Conservation (phyloP, 495 filamentous ascomycete species). For the Xylaria palmicola region DNA sequence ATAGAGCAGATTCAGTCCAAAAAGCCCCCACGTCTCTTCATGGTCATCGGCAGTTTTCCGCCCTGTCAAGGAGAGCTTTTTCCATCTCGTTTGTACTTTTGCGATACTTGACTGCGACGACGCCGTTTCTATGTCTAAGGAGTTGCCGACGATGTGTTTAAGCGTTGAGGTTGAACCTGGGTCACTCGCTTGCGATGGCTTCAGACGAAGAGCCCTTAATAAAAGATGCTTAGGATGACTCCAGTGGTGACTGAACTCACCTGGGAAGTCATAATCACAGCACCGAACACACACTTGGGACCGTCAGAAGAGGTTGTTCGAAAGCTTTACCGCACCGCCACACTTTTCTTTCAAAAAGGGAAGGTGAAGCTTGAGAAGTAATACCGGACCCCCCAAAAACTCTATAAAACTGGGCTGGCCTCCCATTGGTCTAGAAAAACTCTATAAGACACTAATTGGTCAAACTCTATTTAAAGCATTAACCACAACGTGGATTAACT, state of each 20-base stretch:
- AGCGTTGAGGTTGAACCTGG: background rate
- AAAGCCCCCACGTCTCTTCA: background rate
- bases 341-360: background rate
- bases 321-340: too few species aligned
- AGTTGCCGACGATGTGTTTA: background rate
- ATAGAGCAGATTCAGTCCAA: background rate
- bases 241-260: background rate
- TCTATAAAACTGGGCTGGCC: too few species aligned
- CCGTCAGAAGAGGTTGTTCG: background rate
- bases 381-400: too few species aligned
- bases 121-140: background rate
- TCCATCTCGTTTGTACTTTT: background rate
- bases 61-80: background rate
- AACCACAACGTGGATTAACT: too few species aligned
- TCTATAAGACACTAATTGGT: too few species aligned
- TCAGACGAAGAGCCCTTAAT: background rate
- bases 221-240: background rate
- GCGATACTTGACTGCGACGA: background rate
- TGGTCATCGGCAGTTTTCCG: background rate
- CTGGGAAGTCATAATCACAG: background rate
- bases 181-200: background rate
- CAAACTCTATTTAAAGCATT: too few species aligned
- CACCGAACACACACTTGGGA: background rate
- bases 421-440: too few species aligned
- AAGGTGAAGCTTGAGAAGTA: background rate